These are phyloP conservation scores for Alternaria gansuensis DNA, from an alignment of 2,329 filamentous ascomycete genomes.

Conservation along the genomic window DNA sequence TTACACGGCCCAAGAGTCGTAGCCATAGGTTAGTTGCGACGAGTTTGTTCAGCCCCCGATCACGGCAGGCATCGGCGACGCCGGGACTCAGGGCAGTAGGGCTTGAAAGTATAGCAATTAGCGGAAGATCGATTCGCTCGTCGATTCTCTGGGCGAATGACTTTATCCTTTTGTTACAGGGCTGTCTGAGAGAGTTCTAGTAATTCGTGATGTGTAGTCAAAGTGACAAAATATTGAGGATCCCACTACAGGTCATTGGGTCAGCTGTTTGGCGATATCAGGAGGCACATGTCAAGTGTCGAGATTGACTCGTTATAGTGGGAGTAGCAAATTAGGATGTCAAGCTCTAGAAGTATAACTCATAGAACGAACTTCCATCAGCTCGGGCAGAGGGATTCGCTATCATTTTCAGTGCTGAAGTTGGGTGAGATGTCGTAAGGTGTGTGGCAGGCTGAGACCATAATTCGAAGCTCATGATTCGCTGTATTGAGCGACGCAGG, in stretches of 20 bases:
- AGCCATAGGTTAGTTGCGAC: background rate
- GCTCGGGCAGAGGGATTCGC: background rate
- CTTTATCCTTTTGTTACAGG: background rate
- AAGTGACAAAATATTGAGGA: background rate
- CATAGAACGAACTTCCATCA: background rate
- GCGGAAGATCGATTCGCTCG: background rate
- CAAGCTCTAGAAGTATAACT: background rate
- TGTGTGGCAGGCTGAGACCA: background rate
- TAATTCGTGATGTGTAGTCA: background rate
- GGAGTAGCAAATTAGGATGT: background rate
- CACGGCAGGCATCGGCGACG: conserved; percentile 1
- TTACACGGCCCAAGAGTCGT: background rate
- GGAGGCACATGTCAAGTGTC: background rate
- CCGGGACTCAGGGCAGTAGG: background rate
- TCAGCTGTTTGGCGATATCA: background rate
- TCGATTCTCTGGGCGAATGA: background rate
- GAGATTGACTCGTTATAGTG: too few species aligned
- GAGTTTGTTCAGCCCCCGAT: background rate
- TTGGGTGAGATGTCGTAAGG: background rate
- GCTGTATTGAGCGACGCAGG: conserved; percentile 5
- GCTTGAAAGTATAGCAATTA: background rate
- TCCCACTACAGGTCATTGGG: background rate
- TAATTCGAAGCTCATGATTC: conserved; percentile 23
- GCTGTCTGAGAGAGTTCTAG: background rate
- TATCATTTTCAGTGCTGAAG: background rate